Base-by-base conservation (phyloP, 2,329 filamentous ascomycete species). In the Stemphylium beticola region DNA sequence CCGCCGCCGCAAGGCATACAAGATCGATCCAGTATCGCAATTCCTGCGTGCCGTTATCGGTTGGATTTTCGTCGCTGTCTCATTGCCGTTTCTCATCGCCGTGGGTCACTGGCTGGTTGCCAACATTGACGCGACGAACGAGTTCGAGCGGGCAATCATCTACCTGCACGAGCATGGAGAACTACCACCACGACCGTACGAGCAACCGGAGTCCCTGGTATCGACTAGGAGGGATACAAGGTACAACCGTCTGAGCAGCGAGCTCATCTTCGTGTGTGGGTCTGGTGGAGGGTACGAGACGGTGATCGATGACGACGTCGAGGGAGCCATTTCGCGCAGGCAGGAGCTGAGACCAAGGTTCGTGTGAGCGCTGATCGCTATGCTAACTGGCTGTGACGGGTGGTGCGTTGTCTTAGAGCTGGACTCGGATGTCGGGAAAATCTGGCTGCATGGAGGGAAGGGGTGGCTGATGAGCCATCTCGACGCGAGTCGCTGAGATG, bases 191-290 rank as follows among this genome's bases (percentile, higher is more conserved):
- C 40, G 36, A 52, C 14, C 17, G 37, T 24, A 20, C 26, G 36
- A 44, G 47, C 46, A 38, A 14, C 34, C 39, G 10, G 38, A 42
- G 11, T 7, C 39, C 43, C 14, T 47, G 10, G 31, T 36, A 22
- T 32, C 37, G 3, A 6, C 20, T 26, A 49, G 37, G 33, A 52
- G 49, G 37, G 56, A 58, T 32, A 55, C 44, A 17, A 47, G 56
- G 29, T 58, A 58, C 40, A 49, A 53, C 18, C 24, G n/a, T n/a
- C 37, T 56, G 29, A 45, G 52, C 17, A 49, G 49, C 36, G 53
- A 53, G 14, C 29, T 56, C 10, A 53, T 47, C 24, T 56, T 52
- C 20, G 49, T 59, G 12, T 56, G 53, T 36, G 57, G 57, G 14
- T 24, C 12, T 26, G 40, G 53, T 45, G 39, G 42, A 20, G 57